Conservation (phyloP, 2,329 filamentous ascomycete species). For the Triangularia verruculosa region DNA sequence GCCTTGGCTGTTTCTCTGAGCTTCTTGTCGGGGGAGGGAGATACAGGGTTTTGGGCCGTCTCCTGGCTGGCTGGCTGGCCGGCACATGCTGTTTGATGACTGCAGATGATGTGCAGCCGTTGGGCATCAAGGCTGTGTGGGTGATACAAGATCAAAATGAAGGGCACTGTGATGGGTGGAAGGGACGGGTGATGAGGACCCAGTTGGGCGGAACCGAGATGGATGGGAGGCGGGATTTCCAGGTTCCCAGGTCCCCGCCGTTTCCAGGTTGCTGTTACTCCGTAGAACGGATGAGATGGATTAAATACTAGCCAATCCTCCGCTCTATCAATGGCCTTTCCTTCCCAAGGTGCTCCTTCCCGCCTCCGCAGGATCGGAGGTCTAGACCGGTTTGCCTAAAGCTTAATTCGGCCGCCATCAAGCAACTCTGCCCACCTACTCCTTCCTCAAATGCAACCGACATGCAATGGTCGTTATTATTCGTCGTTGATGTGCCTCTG, state of each 20-base stretch:
- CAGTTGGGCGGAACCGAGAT: conserved; percentile 9
- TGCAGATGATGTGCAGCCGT: conserved; percentile 1
- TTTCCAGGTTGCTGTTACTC: too few relatives aligned
- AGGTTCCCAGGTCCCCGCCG: neutral
- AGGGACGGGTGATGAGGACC: conserved; percentile 1
- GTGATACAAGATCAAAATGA: neutral
- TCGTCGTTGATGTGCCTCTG: neutral
- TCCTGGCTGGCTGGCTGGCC: too few relatives aligned
- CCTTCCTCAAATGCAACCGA: neutral
- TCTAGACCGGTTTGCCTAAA: too few relatives aligned
- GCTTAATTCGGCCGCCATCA: too few relatives aligned
- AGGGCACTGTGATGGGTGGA: neutral
- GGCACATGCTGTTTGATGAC: neutral
- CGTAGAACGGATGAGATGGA: neutral
- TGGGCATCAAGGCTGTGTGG: neutral
- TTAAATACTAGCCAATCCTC: neutral
- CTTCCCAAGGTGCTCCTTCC: neutral
- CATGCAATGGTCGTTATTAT: neutral
- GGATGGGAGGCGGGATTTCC: neutral
- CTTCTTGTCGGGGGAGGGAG: neutral
- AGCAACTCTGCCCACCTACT: neutral
- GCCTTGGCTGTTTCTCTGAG: neutral
- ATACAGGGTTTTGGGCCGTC: too few relatives aligned
- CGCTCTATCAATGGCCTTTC: neutral
- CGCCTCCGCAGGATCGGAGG: too few relatives aligned